Evolutionary conservation across 2,329 filamentous ascomycete species (phyloP), one percentile per base, ranked within the genome.

Genomic region (Talaromyces rugulosus): DNA sequence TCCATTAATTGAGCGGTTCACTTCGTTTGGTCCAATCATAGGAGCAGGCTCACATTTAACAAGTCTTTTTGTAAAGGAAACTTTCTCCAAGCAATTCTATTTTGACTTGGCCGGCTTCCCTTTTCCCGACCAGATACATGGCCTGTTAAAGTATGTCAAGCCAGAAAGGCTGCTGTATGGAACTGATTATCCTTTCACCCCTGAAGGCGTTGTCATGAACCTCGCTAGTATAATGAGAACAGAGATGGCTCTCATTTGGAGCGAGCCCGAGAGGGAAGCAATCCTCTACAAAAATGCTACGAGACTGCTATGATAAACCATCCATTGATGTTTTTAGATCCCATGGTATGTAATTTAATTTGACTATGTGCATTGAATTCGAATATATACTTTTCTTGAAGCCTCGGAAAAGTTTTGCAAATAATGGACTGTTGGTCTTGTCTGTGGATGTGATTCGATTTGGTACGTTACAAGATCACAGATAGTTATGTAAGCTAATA

Each of bases 21-120:
- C 66, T 11, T 65, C 64, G 33, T 66, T 71, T 27, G 52, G 51
- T 8, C 66, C 66, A 2, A n/a, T 31, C 1, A 50, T 62, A 18
- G 60, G 64, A 18, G 56, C 7, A 63, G 9, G 62, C 67, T 11
- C 69, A 65, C 31, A 9, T 62, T 16, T 28, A 5, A 52, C 42
- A 30, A 42, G 53, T 14, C 14, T n/a, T 11, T 14, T 50, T 8
- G 34, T 57, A 4, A 61, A 51, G 40, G 59, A 61, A 1, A 42
- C 67, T 3, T 59, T 70, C 9, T 63, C 65, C 18, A 70, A 67
- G 18, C 78, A 79, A 33, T 82, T 84, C 63, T 85, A 78, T 68
- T 83, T 84, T 62, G 83, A 85, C 66, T 67, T 84, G 34, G 82
- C 82, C 0, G 83, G 82, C 0, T 77, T 82, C n/a, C 74, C 77